A percentile compares a stretch with the other conserved stretches of the same genome.
phyloP scores from a whole-genome alignment of 352 stramenopile species.

The Thalassiosira exigua region DNA sequence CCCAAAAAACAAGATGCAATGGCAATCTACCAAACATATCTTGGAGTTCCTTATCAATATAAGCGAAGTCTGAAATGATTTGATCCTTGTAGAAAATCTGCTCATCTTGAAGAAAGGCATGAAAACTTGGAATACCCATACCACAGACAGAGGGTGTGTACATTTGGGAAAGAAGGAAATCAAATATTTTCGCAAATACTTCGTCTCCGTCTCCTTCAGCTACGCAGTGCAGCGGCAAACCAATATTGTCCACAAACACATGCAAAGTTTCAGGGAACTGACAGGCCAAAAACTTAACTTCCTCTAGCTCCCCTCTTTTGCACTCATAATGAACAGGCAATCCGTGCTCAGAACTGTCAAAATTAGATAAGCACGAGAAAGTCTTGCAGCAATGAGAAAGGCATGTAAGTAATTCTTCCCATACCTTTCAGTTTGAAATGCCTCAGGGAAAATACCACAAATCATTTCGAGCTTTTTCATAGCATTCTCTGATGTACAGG shows the following conservation, averaged over 20 bases:
- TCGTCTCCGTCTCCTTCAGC: neutral
- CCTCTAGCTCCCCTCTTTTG: neutral
- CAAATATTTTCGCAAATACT: neutral
- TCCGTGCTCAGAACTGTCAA: neutral
- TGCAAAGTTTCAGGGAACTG: conserved; percentile 9
- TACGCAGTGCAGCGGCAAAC: conserved; percentile 6
- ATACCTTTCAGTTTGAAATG: neutral
- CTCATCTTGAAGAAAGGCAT: neutral
- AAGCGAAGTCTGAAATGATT: neutral
- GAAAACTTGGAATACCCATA: neutral
- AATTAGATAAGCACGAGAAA: neutral
- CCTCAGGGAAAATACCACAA: conserved; percentile 2
- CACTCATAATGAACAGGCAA: conserved; percentile 10
- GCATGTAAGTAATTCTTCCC: neutral
- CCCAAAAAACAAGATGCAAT: neutral
- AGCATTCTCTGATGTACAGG: conserved; percentile 15
- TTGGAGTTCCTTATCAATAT: neutral
- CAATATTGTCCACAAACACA: neutral
- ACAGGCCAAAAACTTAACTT: neutral
- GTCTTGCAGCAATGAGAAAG: neutral
- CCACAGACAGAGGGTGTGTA: neutral
- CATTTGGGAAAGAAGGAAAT: neutral
- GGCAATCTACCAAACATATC: neutral
- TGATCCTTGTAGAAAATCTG: neutral
- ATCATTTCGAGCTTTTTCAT: conserved; percentile 17